Evolutionary conservation across 139 green algal species (phyloP).

Genomic region (Auxenochlorella pyrenoidosa): DNA sequence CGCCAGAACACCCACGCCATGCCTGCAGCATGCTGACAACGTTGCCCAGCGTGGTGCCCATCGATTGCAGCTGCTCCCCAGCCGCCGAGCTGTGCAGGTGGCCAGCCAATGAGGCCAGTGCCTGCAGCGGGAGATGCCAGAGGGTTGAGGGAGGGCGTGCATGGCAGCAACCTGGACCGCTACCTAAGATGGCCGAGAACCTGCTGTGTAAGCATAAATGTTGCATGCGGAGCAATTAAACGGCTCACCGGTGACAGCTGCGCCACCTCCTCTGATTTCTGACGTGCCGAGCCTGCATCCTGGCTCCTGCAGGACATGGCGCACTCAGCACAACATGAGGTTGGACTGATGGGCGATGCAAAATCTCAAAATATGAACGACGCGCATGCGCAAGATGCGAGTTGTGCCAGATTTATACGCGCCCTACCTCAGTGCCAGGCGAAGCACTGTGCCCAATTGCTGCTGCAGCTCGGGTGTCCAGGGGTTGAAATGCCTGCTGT

Average conservation of each 20-base stretch:
- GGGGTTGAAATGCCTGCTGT: slow-evolving; percentile 7
- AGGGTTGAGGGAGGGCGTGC: too few relatives aligned
- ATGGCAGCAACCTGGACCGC: background rate
- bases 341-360: too few relatives aligned
- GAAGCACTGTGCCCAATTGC: slow-evolving; percentile 24
- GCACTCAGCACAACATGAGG: background rate
- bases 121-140: background rate
- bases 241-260: background rate
- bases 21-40: slow-evolving; percentile 18
- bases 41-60: slow-evolving; percentile 30
- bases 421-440: background rate
- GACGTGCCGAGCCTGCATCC: background rate
- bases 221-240: background rate
- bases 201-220: too few relatives aligned
- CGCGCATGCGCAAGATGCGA: too few relatives aligned
- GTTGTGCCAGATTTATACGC: too few relatives aligned
- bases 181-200: background rate
- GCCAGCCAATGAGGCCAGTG: slow-evolving; percentile 18
- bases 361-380: too few relatives aligned
- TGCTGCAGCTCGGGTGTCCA: slow-evolving; percentile 37
- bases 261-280: background rate
- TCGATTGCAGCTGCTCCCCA: slow-evolving; percentile 33
- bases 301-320: background rate
- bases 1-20: background rate
- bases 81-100: slow-evolving; percentile 27